phyloP scores from a whole-genome alignment of 2,329 filamentous ascomycete species.

The Pochonia chlamydosporia region DNA sequence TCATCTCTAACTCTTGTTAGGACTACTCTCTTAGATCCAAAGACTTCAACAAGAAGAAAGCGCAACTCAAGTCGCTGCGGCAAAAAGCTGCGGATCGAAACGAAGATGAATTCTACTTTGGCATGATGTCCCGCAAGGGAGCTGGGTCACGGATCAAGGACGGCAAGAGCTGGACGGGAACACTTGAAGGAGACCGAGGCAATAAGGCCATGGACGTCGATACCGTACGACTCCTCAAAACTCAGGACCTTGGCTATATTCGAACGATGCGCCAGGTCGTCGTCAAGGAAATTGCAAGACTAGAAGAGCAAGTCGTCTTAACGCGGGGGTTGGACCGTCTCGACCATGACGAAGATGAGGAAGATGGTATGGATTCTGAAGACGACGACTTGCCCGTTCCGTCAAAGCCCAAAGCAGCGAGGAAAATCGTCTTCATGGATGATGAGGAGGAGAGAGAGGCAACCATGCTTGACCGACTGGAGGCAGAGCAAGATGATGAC shows the following conservation, averaged over 20 bases:
- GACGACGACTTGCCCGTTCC: constrained; percentile 26
- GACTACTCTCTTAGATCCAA: constrained; percentile 61
- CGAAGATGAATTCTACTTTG: constrained; percentile 69
- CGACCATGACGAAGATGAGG: constrained; percentile 26
- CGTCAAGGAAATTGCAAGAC: constrained; percentile 47
- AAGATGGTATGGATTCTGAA: constrained; percentile 24
- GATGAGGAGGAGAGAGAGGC: constrained; percentile 30
- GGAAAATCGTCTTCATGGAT: constrained; percentile 49
- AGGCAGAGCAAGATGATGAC: constrained; percentile 25
- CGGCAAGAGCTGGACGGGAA: constrained; percentile 49
- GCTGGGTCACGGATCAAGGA: constrained; percentile 43
- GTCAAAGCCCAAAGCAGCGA: constrained; percentile 25
- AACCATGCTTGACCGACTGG: constrained; percentile 21
- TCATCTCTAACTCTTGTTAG: constrained; percentile 22
- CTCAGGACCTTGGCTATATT: constrained; percentile 61
- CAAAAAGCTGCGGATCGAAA: constrained; percentile 60
- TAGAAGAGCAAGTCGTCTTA: constrained; percentile 50
- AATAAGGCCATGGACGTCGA: constrained; percentile 51
- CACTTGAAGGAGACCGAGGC: constrained; percentile 51
- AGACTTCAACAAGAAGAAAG: constrained; percentile 62
- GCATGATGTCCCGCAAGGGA: constrained; percentile 59
- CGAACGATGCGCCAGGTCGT: constrained; percentile 56
- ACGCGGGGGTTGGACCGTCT: constrained; percentile 29
- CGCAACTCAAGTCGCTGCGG: constrained; percentile 51
- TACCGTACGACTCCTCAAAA: constrained; percentile 58